These are phyloP conservation scores for Hsuehochloa calcarea DNA, from an alignment of 176 grass and related monocot genomes.

Conservation along the genomic window DNA sequence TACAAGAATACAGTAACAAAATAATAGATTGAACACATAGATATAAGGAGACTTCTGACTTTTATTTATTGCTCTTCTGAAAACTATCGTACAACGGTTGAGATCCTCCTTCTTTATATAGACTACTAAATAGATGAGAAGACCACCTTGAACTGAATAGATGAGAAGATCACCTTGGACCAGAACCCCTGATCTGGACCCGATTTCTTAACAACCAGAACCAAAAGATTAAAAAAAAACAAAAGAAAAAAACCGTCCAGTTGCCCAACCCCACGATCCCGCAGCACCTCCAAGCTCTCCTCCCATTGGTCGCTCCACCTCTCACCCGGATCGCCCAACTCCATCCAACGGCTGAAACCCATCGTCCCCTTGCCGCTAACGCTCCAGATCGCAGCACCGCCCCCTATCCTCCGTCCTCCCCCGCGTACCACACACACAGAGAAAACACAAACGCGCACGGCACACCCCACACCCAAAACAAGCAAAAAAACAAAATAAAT, in stretches of 20 bases:
- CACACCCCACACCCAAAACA: not conserved
- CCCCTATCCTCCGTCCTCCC: not conserved
- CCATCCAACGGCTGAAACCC: slow-evolving; percentile 31
- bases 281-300: not conserved
- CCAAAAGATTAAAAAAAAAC: not conserved
- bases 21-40: too few species aligned
- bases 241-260: not conserved
- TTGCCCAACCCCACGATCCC: not conserved
- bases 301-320: slow-evolving; percentile 24
- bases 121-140: too few species aligned
- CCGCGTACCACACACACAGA: not conserved
- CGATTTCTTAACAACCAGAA: too few species aligned
- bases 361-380: not conserved
- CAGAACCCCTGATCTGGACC: too few species aligned
- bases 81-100: too few species aligned
- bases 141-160: too few species aligned
- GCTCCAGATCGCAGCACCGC: slow-evolving; percentile 30
- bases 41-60: too few species aligned
- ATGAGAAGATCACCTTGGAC: too few species aligned
- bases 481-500: slow-evolving; percentile 12
- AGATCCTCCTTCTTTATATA: too few species aligned
- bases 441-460: slow-evolving; percentile 42
- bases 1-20: too few species aligned
- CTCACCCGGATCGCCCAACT: not conserved
- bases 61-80: too few species aligned